Percentiles rank a stretch among this genome's conserved stretches.
Conservation (phyloP, 768 basidiomycete genomes). For the Coprinopsis sp. region DNA sequence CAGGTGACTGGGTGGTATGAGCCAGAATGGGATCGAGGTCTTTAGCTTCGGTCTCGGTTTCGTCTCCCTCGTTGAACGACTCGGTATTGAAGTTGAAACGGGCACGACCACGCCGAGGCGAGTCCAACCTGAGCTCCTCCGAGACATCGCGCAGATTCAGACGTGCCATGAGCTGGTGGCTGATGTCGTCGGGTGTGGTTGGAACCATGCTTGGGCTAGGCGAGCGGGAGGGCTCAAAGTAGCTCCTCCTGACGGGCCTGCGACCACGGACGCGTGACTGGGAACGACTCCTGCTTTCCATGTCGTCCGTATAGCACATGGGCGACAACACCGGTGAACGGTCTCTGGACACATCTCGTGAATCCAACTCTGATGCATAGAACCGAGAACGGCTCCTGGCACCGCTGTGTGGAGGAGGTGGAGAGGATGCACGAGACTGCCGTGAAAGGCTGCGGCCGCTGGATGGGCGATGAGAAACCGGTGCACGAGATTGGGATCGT, state of each 20-base stretch:
- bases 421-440: conserved; percentile 24
- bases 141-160: conserved; percentile 21
- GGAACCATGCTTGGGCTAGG: conserved; percentile 45
- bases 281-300: conserved; percentile 13
- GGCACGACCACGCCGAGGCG: conserved; percentile 10
- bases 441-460: conserved; percentile 40
- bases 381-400: conserved; percentile 11
- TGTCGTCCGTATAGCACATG: neutral
- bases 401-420: conserved; percentile 10
- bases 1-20: neutral
- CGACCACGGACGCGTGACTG: conserved; percentile 32
- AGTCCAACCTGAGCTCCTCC: conserved; percentile 23
- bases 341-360: neutral
- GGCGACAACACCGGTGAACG: conserved; percentile 4
- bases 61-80: conserved; percentile 9
- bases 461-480: conserved; percentile 35
- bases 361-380: conserved; percentile 7
- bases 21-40: neutral
- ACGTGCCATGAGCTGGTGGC: conserved; percentile 12
- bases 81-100: conserved; percentile 12
- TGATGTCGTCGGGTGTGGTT: conserved; percentile 38
- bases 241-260: conserved; percentile 18
- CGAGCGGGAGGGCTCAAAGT: conserved; percentile 35
- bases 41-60: conserved; percentile 4
- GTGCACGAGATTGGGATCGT: conserved; percentile 49